Evolutionary conservation across 2,329 filamentous ascomycete species (phyloP).

Genomic region (Chaetoscypha palmicola): DNA sequence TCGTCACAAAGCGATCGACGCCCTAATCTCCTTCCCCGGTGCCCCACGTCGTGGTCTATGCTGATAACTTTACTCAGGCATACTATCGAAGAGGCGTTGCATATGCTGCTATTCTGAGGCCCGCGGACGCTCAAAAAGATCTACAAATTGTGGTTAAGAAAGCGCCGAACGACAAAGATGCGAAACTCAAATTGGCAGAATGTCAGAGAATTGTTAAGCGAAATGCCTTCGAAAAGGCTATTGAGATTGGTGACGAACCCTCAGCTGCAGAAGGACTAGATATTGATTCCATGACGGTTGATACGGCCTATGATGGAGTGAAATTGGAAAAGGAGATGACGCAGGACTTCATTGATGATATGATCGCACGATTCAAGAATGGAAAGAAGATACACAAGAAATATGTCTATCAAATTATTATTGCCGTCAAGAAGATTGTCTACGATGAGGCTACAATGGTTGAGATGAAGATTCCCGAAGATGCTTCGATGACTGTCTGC

Average conservation of each 20-base stretch:
- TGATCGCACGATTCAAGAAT: slow-evolving; percentile 91
- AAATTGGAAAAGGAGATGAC: slow-evolving; percentile 79
- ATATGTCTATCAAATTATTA: slow-evolving; percentile 94
- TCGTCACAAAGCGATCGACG: no score
- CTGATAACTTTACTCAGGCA: slow-evolving; percentile 48
- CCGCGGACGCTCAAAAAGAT: slow-evolving; percentile 81
- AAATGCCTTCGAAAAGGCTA: slow-evolving; percentile 87
- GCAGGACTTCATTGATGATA: slow-evolving; percentile 92
- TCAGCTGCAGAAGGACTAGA: slow-evolving; percentile 89
- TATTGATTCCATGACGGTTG: slow-evolving; percentile 75
- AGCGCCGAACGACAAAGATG: slow-evolving; percentile 82
- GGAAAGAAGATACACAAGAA: slow-evolving; percentile 94
- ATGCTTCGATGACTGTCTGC: slow-evolving; percentile 81
- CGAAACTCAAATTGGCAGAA: slow-evolving; percentile 82
- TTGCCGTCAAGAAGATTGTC: slow-evolving; percentile 82
- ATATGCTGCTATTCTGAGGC: slow-evolving; percentile 82
- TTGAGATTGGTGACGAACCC: slow-evolving; percentile 85
- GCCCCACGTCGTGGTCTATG: background rate
- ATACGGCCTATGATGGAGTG: slow-evolving; percentile 78
- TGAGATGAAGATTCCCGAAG: slow-evolving; percentile 74
- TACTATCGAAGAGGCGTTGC: slow-evolving; percentile 92
- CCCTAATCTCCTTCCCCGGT: no score
- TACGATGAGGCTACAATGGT: slow-evolving; percentile 96
- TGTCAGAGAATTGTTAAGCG: slow-evolving; percentile 93
- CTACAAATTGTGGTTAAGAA: slow-evolving; percentile 87